Base-by-base conservation (phyloP, 371 early-diverging fungal species). In the Rhizopus stolonifer region DNA sequence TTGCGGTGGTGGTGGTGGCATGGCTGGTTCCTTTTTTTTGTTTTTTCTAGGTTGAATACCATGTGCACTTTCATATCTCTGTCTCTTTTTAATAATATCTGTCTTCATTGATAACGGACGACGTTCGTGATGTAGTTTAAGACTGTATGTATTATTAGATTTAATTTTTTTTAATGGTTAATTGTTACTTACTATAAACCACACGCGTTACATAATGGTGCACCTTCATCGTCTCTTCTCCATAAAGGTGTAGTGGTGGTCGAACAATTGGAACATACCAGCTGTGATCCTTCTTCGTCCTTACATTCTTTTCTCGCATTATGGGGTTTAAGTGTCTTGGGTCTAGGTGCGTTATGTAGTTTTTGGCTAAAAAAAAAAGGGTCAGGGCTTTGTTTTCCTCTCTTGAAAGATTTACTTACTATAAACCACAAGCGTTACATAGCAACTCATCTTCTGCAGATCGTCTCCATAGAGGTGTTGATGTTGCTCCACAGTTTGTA, bases 361-460 rank as follows among this genome's bases (percentile, higher is more conserved):
- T 90, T 90, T 62, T 63, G 64, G 31, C 70, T 69, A 45, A n/a
- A 7, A 6, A 22, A 19, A 11, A 49, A 13, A 13, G 18, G 6
- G 11, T 29, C 11, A 29, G 29, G 1, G 11, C 29, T 1, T 11
- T 29, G 6, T 29, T 29, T 29, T 11, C 11, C 29, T 29, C 29
- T 29, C 2, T 29, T n/a, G n/a, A n/a, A n/a, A n/a, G n/a, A n/a
- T n/a, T n/a, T 15, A 61, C 60, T 54, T 65, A 69, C 70, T 95
- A 97, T 22, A 98, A 70, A 0, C 96, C 96, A 65, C 97, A 97
- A 2, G 97, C 95, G 65, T 96, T 97, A 78, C 98, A 96, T n/a
- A 95, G 73, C 11, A 84, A 69, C 46, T 90, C 85, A 39, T 90
- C 91, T 46, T 90, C 77, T 21, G 81, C 82, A 23, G 90, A 89